phyloP scores from a whole-genome alignment of 352 stramenopile species.

The Elongisporangium prolatum region DNA sequence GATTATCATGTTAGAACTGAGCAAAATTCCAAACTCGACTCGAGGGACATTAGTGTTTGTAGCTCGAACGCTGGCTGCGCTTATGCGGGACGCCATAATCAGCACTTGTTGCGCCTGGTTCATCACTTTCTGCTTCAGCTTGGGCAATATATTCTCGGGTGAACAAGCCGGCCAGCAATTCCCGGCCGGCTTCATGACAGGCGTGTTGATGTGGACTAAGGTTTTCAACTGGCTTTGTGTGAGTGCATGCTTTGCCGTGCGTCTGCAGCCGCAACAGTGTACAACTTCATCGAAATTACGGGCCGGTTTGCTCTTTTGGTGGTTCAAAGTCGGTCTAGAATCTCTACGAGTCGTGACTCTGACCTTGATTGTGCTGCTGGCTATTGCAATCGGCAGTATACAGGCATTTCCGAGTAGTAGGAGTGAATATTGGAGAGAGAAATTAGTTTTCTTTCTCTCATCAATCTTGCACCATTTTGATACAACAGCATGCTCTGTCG shows the following conservation, averaged over 20 bases:
- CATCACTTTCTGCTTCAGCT: constrained; percentile 1
- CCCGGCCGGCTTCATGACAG: neutral
- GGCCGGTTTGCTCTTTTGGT: constrained; percentile 2
- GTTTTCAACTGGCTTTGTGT: constrained; percentile 5
- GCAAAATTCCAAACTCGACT: too few species aligned
- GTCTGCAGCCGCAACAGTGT: constrained; percentile 1
- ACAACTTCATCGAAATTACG: neutral
- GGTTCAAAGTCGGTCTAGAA: constrained; percentile 2
- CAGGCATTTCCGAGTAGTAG: neutral
- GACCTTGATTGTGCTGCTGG: too few species aligned
- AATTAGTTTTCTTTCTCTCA: constrained; percentile 2
- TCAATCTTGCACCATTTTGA: constrained; percentile 1
- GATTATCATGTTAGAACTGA: too few species aligned
- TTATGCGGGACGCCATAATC: constrained; percentile 1
- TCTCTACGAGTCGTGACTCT: neutral
- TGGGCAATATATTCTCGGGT: constrained; percentile 4
- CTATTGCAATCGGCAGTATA: neutral
- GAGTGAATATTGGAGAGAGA: neutral
- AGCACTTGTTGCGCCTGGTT: neutral
- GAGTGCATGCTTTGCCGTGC: constrained; percentile 1
- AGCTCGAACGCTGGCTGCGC: neutral
- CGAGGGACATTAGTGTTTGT: neutral
- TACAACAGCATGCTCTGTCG: neutral
- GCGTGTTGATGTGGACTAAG: constrained; percentile 5
- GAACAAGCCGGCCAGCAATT: neutral